Percentiles rank a stretch among this genome's conserved stretches.
phyloP scores from a whole-genome alignment of 441 rosid species.

The Euphorbia schlechtendalii region DNA sequence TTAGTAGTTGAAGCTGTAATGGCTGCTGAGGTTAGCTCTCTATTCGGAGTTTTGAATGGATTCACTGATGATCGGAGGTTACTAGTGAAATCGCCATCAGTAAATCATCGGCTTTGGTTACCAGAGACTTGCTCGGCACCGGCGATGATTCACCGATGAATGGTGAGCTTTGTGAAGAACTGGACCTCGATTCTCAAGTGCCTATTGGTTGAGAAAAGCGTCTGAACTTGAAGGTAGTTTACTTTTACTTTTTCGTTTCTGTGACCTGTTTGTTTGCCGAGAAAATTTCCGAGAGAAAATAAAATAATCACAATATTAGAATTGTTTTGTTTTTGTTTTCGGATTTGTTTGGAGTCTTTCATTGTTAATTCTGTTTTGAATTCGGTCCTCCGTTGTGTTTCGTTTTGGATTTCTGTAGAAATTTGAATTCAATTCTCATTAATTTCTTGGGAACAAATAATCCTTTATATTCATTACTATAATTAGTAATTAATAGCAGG shows the following conservation, averaged over 20 bases:
- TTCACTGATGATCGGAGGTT: constrained; percentile 24
- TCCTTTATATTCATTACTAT: not conserved
- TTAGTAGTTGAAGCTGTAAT: constrained; percentile 19
- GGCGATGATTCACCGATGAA: constrained; percentile 19
- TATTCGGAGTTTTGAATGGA: constrained; percentile 33
- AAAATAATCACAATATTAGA: too few relatives aligned
- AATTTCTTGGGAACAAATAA: constrained; percentile 12
- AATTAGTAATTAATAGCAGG: constrained; percentile 11
- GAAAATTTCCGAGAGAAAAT: not conserved
- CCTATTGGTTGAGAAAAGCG: constrained; percentile 88
- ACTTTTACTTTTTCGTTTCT: not conserved
- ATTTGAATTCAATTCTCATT: not conserved
- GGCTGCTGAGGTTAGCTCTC: constrained; percentile 71
- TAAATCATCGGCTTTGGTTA: constrained; percentile 37
- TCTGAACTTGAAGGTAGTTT: constrained; percentile 67
- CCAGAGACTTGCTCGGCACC: constrained; percentile 64
- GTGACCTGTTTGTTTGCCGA: constrained; percentile 22
- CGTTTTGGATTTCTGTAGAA: not conserved
- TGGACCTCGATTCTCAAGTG: constrained; percentile 78
- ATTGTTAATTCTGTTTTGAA: not conserved
- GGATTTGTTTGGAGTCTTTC: not conserved
- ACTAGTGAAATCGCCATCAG: constrained; percentile 25
- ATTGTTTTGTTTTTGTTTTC: not conserved
- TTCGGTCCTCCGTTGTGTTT: not conserved
- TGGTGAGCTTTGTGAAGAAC: constrained; percentile 39